Evolutionary conservation across 208 protist species (phyloP), one percentile per base, ranked within the genome.

Genomic region (Herpetomonas samuelpessoai): DNA sequence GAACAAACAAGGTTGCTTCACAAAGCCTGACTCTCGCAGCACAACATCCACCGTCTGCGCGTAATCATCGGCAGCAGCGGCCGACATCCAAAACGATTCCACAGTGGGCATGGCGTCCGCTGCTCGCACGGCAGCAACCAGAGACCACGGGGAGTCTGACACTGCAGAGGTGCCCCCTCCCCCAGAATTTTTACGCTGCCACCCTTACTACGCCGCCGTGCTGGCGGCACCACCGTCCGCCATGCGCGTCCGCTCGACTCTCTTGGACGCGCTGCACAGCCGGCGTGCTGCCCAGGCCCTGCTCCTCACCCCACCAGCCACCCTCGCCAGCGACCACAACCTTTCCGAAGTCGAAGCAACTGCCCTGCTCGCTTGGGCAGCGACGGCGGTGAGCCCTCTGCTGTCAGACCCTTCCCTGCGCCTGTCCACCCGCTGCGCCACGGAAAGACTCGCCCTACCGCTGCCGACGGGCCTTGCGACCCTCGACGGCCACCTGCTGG

Each of bases 401-500:
- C 0, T 14, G 39, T 39, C 35, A 14, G 35, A 6, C 6, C 35
- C 35, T 14, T 6, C 35, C 6, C 35, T 45, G 29, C 52, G 62
- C 14, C 53, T 79, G n/a, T 45, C 62, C 4, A 49, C 54, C 24
- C 39, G 57, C 0, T 25, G 62, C n/a, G 54, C 57, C 18, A 18
- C 27, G 6, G 35, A 10, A 7, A 22, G 48, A 21, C 27, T 31
- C 48, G 25, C 27, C 46, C 2, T 19, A 38, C 18, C 50, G 25
- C 56, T 89, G 28, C 48, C 75, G 12, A 88, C 79, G 3, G 75
- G 81, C 0, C 50, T 80, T 39, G 38, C 52, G 10, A 66, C 57
- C 31, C 77, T 89, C n/a, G 83, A 90, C 56, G 46, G 28, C 6
- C 70, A 67, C 3, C 56, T 88, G 28, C 62, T 62, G 16, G 83